A percentile compares a stretch with the other conserved stretches of the same genome.
phyloP scores from a whole-genome alignment of 768 basidiomycete species.

The Lyophyllum decastes region DNA sequence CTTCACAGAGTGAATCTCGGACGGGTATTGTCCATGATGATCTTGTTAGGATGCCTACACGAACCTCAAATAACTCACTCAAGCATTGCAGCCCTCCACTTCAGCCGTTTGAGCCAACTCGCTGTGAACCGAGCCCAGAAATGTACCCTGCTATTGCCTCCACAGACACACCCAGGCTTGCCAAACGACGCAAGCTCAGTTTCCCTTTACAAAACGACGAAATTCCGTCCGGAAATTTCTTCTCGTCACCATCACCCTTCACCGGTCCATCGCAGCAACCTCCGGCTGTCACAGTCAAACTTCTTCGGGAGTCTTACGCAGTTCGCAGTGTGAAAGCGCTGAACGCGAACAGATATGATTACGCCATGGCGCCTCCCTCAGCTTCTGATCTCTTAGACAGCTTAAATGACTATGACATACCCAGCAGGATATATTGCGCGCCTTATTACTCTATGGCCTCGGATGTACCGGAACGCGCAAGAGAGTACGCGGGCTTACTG shows the following conservation, averaged over 20 bases:
- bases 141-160: not conserved
- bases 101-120: not conserved
- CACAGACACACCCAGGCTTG: not conserved
- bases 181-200: conserved; percentile 2
- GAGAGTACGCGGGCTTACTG: conserved; percentile 80
- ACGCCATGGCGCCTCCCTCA: conserved; percentile 52
- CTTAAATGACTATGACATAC: conserved; percentile 48
- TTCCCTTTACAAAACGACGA: not conserved
- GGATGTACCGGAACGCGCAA: conserved; percentile 69
- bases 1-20: not conserved
- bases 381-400: conserved; percentile 44
- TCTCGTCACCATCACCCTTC: conserved; percentile 9
- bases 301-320: conserved; percentile 27
- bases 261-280: not conserved
- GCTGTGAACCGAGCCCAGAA: not conserved
- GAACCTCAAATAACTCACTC: not conserved
- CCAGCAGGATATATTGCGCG: conserved; percentile 66
- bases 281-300: not conserved
- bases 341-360: conserved; percentile 46
- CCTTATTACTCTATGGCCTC: conserved; percentile 75
- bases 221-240: not conserved
- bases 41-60: not conserved
- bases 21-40: not conserved
- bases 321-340: conserved; percentile 24
- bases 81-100: not conserved